These are phyloP conservation scores for Mycena floridula DNA, from an alignment of 768 basidiomycete species.

Conservation along the genomic window DNA sequence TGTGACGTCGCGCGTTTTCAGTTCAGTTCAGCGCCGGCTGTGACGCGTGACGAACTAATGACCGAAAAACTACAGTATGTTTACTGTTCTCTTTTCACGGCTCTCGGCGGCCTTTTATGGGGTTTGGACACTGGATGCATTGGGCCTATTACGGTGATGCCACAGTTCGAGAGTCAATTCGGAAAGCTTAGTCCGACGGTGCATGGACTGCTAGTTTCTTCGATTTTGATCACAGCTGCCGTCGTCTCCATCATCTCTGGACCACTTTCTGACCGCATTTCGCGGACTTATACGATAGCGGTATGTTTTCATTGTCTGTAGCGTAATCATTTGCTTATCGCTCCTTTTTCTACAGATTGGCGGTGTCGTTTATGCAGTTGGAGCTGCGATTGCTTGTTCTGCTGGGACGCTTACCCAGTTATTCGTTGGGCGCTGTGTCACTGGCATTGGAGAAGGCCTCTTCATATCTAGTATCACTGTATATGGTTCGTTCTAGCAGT, in stretches of 20 bases:
- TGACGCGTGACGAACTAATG: too few species aligned
- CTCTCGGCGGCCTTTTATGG: conserved; percentile 27
- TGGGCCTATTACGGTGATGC: conserved; percentile 42
- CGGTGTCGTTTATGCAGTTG: conserved; percentile 32
- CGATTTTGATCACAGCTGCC: conserved; percentile 35
- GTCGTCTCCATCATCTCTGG: conserved; percentile 34
- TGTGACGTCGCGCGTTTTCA: conserved; percentile 1
- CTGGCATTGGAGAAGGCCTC: conserved; percentile 41
- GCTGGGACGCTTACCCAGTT: conserved; percentile 29
- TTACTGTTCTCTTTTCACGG: conserved; percentile 23
- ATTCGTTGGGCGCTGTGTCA: conserved; percentile 37
- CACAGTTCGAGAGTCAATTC: conserved; percentile 33
- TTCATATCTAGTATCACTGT: conserved; percentile 36
- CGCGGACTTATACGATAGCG: conserved; percentile 38
- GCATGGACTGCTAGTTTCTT: conserved; percentile 38
- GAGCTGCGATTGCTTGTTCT: conserved; percentile 32
- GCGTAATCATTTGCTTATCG: background rate
- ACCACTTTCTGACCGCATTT: conserved; percentile 37
- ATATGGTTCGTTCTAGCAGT: conserved; percentile 14
- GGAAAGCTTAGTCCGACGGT: conserved; percentile 27
- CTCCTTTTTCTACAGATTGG: conserved; percentile 20
- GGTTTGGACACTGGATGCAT: conserved; percentile 27
- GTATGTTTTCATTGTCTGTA: background rate
- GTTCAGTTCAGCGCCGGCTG: too few species aligned
- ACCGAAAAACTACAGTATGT: too few species aligned